These are phyloP conservation scores for Novakomyces olei DNA, from an alignment of 805 yeast genomes.

Conservation along the genomic window DNA sequence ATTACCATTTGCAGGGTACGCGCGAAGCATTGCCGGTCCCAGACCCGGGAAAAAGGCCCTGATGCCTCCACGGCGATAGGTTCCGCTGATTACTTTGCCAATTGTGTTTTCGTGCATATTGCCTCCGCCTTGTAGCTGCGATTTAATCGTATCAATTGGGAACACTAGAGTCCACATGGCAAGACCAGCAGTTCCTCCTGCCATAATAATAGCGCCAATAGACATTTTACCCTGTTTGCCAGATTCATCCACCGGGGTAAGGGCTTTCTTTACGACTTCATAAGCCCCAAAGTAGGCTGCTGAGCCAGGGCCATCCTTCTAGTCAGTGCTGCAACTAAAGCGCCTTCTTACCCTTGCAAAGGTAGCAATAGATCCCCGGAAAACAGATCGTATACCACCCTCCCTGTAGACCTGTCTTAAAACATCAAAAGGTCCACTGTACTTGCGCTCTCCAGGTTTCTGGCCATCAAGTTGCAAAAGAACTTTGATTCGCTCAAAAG, in stretches of 20 bases:
- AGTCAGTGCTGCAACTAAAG: no score
- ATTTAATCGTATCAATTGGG: conserved; percentile 90
- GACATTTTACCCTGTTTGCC: no score
- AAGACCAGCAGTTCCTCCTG: conserved; percentile 93
- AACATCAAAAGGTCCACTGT: conserved; percentile 32
- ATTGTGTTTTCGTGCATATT: conserved; percentile 31
- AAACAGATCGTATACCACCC: conserved; percentile 69
- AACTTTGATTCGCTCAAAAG: conserved; percentile 88
- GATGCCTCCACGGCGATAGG: conserved; percentile 49
- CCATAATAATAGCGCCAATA: conserved; percentile 51
- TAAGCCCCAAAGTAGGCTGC: conserved; percentile 69
- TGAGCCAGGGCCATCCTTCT: conserved; percentile 95
- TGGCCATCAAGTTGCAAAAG: conserved; percentile 60
- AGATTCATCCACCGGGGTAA: conserved; percentile 27
- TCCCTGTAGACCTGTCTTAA: conserved; percentile 45
- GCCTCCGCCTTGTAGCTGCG: conserved; percentile 46
- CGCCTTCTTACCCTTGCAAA: no score
- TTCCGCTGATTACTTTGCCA: conserved; percentile 38
- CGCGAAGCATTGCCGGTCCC: conserved; percentile 82
- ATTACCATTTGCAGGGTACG: conserved; percentile 96
- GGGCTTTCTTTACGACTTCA: conserved; percentile 47
- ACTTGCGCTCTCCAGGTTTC: conserved; percentile 17
- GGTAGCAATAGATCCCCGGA: conserved; percentile 81
- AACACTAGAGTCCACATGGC: conserved; percentile 92
- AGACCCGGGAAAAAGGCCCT: conserved; percentile 93